These are phyloP conservation scores for Kwoniella sp. DNA, from an alignment of 768 basidiomycete genomes.

Conservation along the genomic window DNA sequence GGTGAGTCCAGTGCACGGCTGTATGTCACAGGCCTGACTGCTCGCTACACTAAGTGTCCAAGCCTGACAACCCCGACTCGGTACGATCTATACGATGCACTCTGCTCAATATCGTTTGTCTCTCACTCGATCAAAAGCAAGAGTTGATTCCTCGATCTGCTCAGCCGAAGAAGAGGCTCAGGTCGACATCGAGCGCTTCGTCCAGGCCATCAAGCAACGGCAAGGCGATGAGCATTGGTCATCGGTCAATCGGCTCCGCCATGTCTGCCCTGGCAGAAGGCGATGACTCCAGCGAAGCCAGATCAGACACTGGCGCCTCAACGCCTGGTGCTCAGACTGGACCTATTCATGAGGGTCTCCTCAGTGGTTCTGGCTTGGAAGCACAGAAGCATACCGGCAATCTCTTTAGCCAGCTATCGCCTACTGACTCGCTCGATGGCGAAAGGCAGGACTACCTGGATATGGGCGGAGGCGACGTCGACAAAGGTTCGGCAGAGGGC, in stretches of 20 bases:
- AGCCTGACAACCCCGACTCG: constrained; percentile 59
- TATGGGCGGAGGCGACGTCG: not conserved
- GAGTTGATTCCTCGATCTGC: constrained; percentile 62
- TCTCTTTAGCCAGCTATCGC: too few species aligned
- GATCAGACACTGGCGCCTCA: not conserved
- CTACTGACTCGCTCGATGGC: too few species aligned
- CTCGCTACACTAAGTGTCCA: constrained; percentile 55
- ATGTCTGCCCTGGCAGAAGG: constrained; percentile 2
- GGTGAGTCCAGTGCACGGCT: constrained; percentile 59
- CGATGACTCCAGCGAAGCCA: not conserved
- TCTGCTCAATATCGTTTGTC: constrained; percentile 71
- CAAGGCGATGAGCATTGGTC: not conserved
- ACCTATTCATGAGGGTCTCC: not conserved
- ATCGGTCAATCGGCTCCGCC: constrained; percentile 1
- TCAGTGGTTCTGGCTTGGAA: not conserved
- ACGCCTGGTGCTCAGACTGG: not conserved
- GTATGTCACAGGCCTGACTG: not conserved
- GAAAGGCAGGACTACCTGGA: too few species aligned
- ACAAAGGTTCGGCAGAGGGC: constrained; percentile 18
- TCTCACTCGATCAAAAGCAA: constrained; percentile 82
- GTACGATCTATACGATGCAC: constrained; percentile 63
- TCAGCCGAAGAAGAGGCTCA: constrained; percentile 30
- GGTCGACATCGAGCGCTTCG: constrained; percentile 15
- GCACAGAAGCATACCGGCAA: too few species aligned
- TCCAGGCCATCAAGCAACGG: not conserved